Base-by-base conservation (phyloP, 1,284 basidiomycete genomes). In the Cutaneotrichosporon cutaneum region DNA sequence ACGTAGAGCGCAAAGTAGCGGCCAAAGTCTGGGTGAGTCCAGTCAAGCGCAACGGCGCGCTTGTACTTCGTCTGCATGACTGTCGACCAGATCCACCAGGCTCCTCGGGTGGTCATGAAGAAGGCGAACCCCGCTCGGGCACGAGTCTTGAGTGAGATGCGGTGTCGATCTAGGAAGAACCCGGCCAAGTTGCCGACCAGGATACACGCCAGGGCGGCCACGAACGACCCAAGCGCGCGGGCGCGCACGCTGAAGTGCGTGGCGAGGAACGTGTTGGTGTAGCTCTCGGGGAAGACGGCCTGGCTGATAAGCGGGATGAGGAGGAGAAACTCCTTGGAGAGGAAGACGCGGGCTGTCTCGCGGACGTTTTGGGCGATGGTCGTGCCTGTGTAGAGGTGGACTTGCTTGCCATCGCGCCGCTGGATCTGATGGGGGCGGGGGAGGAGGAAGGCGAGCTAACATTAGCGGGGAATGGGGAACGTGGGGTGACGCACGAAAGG, bases 251-350 rank as follows among this genome's bases (percentile, higher is more conserved):
- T 58, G 45, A 75, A 75, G 61, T 70, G 62, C 9, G 55, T 48
- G 16, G 73, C 62, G 35, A 75, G 65, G 60, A 73, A 75, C 9
- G 68, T 74, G 21, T 65, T 69, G 4, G 68, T 66, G 59, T 66
- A 69, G 22, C 54, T 54, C 24, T 60, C 54, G n/a, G 45, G n/a
- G 54, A 54, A 60, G 36, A 54, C 59, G n/a, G 70, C 67, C 59
- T 64, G 70, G 4, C 60, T 58, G 58, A 66, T 70, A 54, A 72
- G 63, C 8, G 54, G 64, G 47, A 65, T 60, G 11, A 68, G 61
- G 48, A 70, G 61, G 30, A 71, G 51, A 24, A 70, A 55, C 18
- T 59, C 48, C 36, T 57, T 32, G 3, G 55, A 55, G 39, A 61
- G 36, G 13, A 56, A 35, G 27, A 60, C 54, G 6, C 50, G 51